Evolutionary conservation across 768 basidiomycete species (phyloP), one percentile per base, ranked within the genome.

Genomic region (Psilocybe azurescens): DNA sequence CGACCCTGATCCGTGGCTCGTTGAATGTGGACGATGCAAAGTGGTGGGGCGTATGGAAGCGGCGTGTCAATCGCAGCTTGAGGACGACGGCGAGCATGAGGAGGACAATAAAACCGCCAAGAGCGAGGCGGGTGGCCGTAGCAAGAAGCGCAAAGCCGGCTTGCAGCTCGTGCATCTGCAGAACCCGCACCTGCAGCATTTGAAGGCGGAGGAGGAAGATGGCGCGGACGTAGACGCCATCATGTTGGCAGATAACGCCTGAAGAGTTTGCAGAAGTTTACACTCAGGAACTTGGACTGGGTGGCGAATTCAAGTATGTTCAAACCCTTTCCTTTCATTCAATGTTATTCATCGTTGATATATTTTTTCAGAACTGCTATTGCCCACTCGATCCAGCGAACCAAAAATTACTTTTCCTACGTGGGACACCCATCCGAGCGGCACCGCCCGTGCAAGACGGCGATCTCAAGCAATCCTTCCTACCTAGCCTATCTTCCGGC

Each of bases 191-290:
- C 16, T 48, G 52, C 33, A 29, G 39, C 38, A 52, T 36, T 24
- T 60, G 33, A 62, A 62, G 38, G 36, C 33, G n/a, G n/a, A n/a
- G 46, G 65, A 68, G 56, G 69, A 72, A 32, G 72, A 71, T 24
- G 73, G 69, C 28, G 70, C 64, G 20, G 73, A 74, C 41, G 69
- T 36, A 33, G 65, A 68, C 46, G 56, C 62, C 5, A 67, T 61
- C 32, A 67, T 69, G 62, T 33, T 70, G 33, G 70, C 66, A 2
- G 70, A 72, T 55, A 67, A 70, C 20, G 67, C 96, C 97, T 0
- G 97, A 99, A 75, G 88, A 90, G 29, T 99, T 99, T 74, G 94
- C 97, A 6, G 90, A 91, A 64, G 83, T 89, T 0, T 97, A 97
- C 72, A 80, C 88, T 1, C 85, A 86, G 20, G 97, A 99, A 66